Evolutionary conservation across 257 asterid genomes (phyloP), one percentile per base, ranked within the genome.

Genomic region (Anisodus acutangulus): DNA sequence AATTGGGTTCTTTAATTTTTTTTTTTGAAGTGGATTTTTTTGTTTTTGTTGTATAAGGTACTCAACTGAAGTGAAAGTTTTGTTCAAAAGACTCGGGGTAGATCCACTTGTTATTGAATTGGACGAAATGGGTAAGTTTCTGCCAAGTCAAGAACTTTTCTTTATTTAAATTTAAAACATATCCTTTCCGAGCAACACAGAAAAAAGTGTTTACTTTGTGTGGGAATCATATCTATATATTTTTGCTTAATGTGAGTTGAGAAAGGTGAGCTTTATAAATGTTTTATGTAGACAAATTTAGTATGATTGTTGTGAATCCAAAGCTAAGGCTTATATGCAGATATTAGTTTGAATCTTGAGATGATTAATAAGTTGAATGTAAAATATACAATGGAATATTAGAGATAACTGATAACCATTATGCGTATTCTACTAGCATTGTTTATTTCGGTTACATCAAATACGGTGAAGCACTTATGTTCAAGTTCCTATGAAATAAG

Each of bases 41-140:
- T 84, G 81, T 22, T 26, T 78, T 83, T 81, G 78, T 86, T 81
- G 82, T 82, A 37, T 31, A 78, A 95, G 97, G 88, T 94, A 92
- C 83, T 94, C 97, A 17, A 72, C 94, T 78, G 95, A 93, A 92
- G 98, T 94, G 92, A 96, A 94, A 82, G 83, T 91, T 57, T 86
- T 96, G 94, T 93, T 96, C 72, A 94, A 89, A 91, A 91, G 87
- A 82, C 91, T 93, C 69, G 98, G 94, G 11, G 98, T 88, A 90
- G 95, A 94, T 76, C 96, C 98, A 41, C 86, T 91, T 84, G 96
- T 95, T 59, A 78, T 95, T 87, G 99, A 95, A 85, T 90, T 95
- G 93, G 98, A 96, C 76, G 88, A 88, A 87, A 85, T 94, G 90
- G 98, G 98, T 94, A 88, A 31, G 90, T 15, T 70, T 86, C 45